A percentile compares a stretch with the other conserved stretches of the same genome.
Evolutionary conservation across 2,329 filamentous ascomycete species (phyloP).

Genomic region (Neoarthrinium moseri): DNA sequence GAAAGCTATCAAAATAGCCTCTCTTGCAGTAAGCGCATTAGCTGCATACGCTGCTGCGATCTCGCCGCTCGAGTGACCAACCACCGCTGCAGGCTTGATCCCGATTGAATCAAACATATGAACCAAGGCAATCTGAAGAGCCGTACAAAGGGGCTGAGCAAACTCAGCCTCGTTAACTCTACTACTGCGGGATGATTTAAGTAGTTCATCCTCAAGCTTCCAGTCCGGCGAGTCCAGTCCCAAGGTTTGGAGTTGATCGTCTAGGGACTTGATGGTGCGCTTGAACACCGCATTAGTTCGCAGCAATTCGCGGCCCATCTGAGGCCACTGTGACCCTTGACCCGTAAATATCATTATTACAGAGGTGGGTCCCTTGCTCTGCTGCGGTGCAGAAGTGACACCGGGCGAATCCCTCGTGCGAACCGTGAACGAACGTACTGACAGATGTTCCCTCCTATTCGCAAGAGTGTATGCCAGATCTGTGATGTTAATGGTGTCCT

Average conservation of each 20-base stretch:
- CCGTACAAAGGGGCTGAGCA: constrained; percentile 37
- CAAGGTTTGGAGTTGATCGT: not conserved
- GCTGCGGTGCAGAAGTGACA: too few relatives aligned
- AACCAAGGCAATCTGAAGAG: constrained; percentile 38
- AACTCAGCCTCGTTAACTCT: not conserved
- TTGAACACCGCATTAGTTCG: not conserved
- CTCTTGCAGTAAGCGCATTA: not conserved
- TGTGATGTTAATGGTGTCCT: not conserved
- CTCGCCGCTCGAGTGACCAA: constrained; percentile 35
- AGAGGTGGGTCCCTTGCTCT: too few relatives aligned
- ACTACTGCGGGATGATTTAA: not conserved
- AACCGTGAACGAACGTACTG: not conserved
- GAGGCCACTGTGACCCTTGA: constrained; percentile 5
- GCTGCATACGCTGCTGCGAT: constrained; percentile 31
- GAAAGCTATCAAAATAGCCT: not conserved
- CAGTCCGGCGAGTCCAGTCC: not conserved
- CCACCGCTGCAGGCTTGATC: constrained; percentile 24
- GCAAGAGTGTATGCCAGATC: not conserved
- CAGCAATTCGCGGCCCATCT: not conserved
- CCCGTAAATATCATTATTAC: not conserved
- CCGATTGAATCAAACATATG: constrained; percentile 25
- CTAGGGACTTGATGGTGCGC: not conserved
- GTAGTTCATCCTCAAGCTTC: not conserved
- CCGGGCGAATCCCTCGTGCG: too few relatives aligned
- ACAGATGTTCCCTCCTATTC: not conserved